These are phyloP conservation scores for Taphrina communis DNA, from an alignment of 1,139 yeast genomes.

Conservation along the genomic window DNA sequence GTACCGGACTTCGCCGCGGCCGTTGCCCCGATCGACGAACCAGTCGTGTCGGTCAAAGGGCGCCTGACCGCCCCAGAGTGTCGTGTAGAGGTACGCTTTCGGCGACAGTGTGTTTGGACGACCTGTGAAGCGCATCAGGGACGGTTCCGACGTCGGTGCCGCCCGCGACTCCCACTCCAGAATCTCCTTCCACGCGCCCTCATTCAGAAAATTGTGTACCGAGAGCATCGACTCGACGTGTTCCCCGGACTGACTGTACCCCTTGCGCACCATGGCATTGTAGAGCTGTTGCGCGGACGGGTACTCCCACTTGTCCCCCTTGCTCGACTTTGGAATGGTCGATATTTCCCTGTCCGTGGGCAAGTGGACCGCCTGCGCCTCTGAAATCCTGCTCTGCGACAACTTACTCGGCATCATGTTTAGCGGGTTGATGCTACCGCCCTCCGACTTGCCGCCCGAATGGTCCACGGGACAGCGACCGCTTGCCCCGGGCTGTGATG, in stretches of 20 bases:
- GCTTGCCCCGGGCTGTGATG: conserved; percentile 20
- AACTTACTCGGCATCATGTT: conserved; percentile 86
- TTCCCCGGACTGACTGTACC: conserved; percentile 84
- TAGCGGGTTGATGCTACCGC: conserved; percentile 62
- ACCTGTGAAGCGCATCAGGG: conserved; percentile 86
- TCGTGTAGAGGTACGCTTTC: conserved; percentile 75
- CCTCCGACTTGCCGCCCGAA: neutral
- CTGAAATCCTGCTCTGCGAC: conserved; percentile 65
- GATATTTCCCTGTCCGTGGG: conserved; percentile 86
- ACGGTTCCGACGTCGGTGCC: conserved; percentile 66
- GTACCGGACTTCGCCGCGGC: conserved; percentile 67
- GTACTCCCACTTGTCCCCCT: conserved; percentile 81
- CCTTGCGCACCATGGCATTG: conserved; percentile 94
- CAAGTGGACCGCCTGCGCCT: conserved; percentile 77
- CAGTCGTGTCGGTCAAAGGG: conserved; percentile 99
- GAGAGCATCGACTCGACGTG: conserved; percentile 98
- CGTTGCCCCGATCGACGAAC: conserved; percentile 74
- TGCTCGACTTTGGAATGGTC: conserved; percentile 78
- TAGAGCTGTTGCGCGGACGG: conserved; percentile 99
- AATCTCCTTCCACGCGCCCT: conserved; percentile 97
- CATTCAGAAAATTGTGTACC: conserved; percentile 93
- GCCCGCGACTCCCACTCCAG: conserved; percentile 74
- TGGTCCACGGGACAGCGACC: conserved; percentile 39
- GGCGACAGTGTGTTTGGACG: conserved; percentile 88
- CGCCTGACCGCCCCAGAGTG: conserved; percentile 68